Percentiles rank a stretch among this genome's conserved stretches.
Conservation (phyloP, 495 filamentous ascomycete species). For the Terfezia boudieri region DNA sequence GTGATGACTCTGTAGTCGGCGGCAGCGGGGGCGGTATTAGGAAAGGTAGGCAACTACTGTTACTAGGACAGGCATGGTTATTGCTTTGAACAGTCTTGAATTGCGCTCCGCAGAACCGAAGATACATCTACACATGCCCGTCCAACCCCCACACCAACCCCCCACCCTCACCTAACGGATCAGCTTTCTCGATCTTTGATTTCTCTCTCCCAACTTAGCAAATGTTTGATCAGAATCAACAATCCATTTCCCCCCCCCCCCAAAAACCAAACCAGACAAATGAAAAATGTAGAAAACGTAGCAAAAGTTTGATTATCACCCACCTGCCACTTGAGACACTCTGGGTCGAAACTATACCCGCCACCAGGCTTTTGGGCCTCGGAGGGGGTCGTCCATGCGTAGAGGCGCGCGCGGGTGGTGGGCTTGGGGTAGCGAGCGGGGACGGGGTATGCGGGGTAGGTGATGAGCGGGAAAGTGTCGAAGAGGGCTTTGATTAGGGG, state of each 20-base stretch:
- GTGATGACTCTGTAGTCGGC: conserved; percentile 5
- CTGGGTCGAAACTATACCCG: conserved; percentile 54
- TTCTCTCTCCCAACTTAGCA: too few relatives aligned
- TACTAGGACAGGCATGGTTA: conserved; percentile 66
- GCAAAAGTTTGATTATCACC: conserved; percentile 11
- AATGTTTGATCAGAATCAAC: too few relatives aligned
- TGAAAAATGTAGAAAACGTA: too few relatives aligned
- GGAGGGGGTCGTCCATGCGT: conserved; percentile 49
- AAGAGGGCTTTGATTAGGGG: conserved; percentile 60
- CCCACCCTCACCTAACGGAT: too few relatives aligned
- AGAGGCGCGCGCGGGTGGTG: conserved; percentile 39
- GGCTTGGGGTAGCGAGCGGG: conserved; percentile 37
- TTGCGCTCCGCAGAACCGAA: conserved; percentile 52
- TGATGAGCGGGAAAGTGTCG: conserved; percentile 54
- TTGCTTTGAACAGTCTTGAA: conserved; percentile 51
- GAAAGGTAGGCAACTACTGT: conserved; percentile 63
- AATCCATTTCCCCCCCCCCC: too few relatives aligned
- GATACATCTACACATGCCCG: conserved; percentile 39
- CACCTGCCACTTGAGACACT: conserved; percentile 94
- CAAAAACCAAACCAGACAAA: too few relatives aligned
- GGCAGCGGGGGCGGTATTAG: conserved; percentile 34
- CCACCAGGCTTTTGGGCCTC: conserved; percentile 34
- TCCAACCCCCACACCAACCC: too few relatives aligned
- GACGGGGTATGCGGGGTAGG: conserved; percentile 55
- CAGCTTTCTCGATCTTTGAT: too few relatives aligned